Evolutionary conservation across 768 basidiomycete genomes (phyloP).

Genomic region (Amanita rimosa): DNA sequence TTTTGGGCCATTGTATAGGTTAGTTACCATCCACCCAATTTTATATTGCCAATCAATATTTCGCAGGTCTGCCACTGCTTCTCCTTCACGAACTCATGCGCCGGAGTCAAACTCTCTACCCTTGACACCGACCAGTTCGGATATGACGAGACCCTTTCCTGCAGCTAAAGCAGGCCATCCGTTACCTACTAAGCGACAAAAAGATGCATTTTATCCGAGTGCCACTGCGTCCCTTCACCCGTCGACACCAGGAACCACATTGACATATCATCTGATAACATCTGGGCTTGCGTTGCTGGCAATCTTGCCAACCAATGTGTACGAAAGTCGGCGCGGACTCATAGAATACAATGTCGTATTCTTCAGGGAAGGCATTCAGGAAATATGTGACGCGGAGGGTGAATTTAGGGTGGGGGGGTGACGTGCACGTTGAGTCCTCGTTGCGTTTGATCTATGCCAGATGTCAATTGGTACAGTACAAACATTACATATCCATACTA

Average conservation of each 20-base stretch:
- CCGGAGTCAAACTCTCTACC: conserved; percentile 14
- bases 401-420: conserved; percentile 34
- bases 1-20: conserved; percentile 84
- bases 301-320: conserved; percentile 61
- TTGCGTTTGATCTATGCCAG: neutral
- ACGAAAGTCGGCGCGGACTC: conserved; percentile 60
- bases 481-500: no score
- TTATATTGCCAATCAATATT: neutral
- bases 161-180: neutral
- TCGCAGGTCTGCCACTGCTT: conserved; percentile 20
- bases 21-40: conserved; percentile 9
- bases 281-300: conserved; percentile 61
- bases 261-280: conserved; percentile 78
- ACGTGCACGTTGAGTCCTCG: conserved; percentile 4
- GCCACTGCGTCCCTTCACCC: conserved; percentile 54
- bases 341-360: conserved; percentile 84
- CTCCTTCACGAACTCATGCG: conserved; percentile 16
- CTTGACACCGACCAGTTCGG: conserved; percentile 12
- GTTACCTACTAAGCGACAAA: conserved; percentile 14
- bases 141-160: neutral
- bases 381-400: conserved; percentile 69
- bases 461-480: no score
- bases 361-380: conserved; percentile 73
- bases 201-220: conserved; percentile 55
- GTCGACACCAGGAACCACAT: conserved; percentile 54